Base-by-base conservation (phyloP, 345 rosid genomes). In the Toxicodendron radicans region DNA sequence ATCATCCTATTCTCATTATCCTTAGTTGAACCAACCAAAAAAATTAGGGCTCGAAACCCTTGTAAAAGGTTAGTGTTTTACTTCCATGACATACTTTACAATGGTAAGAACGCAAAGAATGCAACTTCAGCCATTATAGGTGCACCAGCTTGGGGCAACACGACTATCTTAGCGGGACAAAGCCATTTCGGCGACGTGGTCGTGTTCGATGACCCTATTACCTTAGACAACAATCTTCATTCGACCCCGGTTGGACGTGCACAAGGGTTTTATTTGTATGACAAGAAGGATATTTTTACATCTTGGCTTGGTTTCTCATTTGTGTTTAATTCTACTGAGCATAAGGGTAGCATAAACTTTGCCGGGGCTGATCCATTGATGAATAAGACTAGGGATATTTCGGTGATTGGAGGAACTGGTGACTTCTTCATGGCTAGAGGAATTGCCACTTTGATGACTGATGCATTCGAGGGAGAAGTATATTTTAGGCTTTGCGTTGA, bases 351-450 rank as follows among this genome's bases (percentile, higher is more conserved):
- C 51, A 74, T 87, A 2, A 87, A 80, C 53, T 85, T 89, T 49
- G 65, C 69, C 0, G 88, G 91, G 11, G 85, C 89, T 3, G 88
- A 89, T 71, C 87, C 89, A 0, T 53, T 78, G 60, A 10, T 82
- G 93, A 46, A 65, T 13, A 84, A 84, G 79, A 73, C 79, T 5
- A 84, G 91, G 76, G 91, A 87, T 20, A 75, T 87, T 12, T 89
- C 88, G 0, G 81, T 87, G 20, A 74, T 83, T 2, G 90, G 89
- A 12, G 90, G 93, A 0, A 89, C 89, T 0, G 88, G 88, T 0
- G 91, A 87, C 48, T 87, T 85, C 51, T 81, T 82, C 65, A 89
- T 84, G 92, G 78, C 78, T 17, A 38, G 88, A 23, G 91, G 89
- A 11, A 43, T 87, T 3, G 93, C 89, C 0, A 84, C 86, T 7